These are phyloP conservation scores for Xeromyces bisporus DNA, from an alignment of 495 filamentous ascomycete species.

Conservation along the genomic window DNA sequence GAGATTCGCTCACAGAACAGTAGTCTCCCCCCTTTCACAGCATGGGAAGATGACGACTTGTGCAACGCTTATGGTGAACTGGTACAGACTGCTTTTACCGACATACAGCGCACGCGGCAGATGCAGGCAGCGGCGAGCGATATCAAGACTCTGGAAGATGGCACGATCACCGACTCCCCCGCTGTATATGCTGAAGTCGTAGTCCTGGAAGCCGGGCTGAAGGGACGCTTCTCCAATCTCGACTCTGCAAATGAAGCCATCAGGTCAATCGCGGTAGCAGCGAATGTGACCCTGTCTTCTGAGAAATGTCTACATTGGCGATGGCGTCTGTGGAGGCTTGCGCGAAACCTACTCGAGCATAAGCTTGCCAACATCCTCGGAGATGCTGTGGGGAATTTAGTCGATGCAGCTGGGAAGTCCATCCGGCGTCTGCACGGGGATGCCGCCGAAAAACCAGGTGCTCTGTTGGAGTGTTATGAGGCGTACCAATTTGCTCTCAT, in stretches of 20 bases:
- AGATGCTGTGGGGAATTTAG: constrained; percentile 7
- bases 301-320: constrained; percentile 26
- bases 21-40: constrained; percentile 16
- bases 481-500: constrained; percentile 22
- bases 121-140: constrained; percentile 17
- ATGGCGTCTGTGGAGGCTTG: constrained; percentile 31
- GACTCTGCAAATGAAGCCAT: constrained; percentile 13
- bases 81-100: constrained; percentile 19
- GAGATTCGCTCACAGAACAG: constrained; percentile 16
- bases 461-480: constrained; percentile 23
- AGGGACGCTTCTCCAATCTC: constrained; percentile 11
- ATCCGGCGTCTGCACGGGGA: constrained; percentile 20
- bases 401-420: constrained; percentile 14
- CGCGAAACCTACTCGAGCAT: constrained; percentile 19
- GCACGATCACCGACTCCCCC: constrained; percentile 14
- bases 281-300: constrained; percentile 17
- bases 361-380: constrained; percentile 9
- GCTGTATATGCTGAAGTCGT: constrained; percentile 23
- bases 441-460: constrained; percentile 10
- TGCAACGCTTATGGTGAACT: constrained; percentile 23
- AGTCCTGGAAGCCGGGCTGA: constrained; percentile 21
- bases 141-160: constrained; percentile 11
- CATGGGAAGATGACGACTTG: constrained; percentile 49
- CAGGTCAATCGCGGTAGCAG: constrained; percentile 11
- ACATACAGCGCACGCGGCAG: constrained; percentile 15